Conservation (phyloP, 192 early-diverging fungal genomes). For the Diversispora eburnea region DNA sequence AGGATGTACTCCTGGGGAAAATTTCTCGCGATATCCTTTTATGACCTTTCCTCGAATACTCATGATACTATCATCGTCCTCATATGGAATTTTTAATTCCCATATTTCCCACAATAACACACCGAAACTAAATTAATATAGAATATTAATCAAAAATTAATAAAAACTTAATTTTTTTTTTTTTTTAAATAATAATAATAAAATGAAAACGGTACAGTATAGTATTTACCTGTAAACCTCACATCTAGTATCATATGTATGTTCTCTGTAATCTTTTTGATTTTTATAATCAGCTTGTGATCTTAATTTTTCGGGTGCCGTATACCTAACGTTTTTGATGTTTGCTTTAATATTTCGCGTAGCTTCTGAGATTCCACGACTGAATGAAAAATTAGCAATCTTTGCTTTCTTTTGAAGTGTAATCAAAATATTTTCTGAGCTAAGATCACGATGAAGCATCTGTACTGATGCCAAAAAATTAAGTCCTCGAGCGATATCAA, state of each 20-base stretch:
- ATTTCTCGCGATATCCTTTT: neutral
- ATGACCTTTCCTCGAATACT: neutral
- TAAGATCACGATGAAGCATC: constrained; percentile 30
- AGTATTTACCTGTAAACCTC: constrained; percentile 11
- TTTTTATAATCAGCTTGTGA: no score
- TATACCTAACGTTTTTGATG: constrained; percentile 1
- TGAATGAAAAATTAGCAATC: constrained; percentile 40
- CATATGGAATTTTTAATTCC: constrained; percentile 12
- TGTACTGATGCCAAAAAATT: constrained; percentile 29
- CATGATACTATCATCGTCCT: neutral
- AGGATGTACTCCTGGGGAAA: neutral
- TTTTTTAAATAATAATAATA: neutral
- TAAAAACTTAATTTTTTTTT: neutral
- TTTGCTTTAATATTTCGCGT: neutral
- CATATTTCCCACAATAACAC: constrained; percentile 17
- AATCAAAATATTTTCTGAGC: constrained; percentile 27
- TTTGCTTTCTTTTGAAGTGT: neutral
- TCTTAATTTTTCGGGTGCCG: constrained; percentile 17
- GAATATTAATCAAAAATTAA: no score
- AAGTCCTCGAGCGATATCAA: constrained; percentile 37
- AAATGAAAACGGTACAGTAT: neutral
- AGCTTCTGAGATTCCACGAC: neutral
- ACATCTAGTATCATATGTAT: constrained; percentile 11
- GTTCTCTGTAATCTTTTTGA: neutral
- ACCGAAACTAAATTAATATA: constrained; percentile 6